These are phyloP conservation scores for Fusarium sp. DNA, from an alignment of 2,329 filamentous ascomycete genomes.

Conservation along the genomic window DNA sequence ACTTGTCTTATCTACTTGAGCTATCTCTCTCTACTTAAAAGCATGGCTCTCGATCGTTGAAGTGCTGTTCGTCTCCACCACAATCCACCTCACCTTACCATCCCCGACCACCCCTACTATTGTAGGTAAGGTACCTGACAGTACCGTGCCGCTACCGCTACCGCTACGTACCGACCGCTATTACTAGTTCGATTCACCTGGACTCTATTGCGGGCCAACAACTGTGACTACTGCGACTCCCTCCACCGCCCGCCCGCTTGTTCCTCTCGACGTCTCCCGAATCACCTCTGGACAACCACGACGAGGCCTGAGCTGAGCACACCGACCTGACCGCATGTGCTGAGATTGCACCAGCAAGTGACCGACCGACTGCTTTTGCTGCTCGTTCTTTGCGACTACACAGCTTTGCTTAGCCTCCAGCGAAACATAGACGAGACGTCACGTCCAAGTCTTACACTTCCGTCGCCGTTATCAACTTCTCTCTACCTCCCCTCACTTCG, in stretches of 20 bases:
- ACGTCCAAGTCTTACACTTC: conserved; percentile 27
- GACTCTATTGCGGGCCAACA: conserved; percentile 35
- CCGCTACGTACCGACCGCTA: conserved; percentile 36
- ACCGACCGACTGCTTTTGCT: conserved; percentile 37
- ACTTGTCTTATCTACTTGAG: background rate
- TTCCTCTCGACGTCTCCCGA: conserved; percentile 45
- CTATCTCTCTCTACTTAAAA: conserved; percentile 1
- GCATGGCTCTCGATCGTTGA: conserved; percentile 43
- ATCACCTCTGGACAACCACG: conserved; percentile 39
- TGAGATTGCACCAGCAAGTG: conserved; percentile 30
- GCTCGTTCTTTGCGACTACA: conserved; percentile 20
- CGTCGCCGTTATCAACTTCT: conserved; percentile 28
- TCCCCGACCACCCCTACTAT: conserved; percentile 23
- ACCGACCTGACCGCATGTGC: conserved; percentile 36
- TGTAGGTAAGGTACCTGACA: conserved; percentile 29
- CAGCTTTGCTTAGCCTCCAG: conserved; percentile 21
- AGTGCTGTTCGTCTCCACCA: conserved; percentile 38
- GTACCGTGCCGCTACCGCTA: conserved; percentile 33
- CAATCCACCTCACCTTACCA: conserved; percentile 31
- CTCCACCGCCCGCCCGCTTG: conserved; percentile 46
- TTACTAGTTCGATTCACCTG: conserved; percentile 35
- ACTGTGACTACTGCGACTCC: conserved; percentile 31
- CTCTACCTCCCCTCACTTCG: conserved; percentile 37
- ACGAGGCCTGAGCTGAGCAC: conserved; percentile 35
- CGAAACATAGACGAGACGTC: conserved; percentile 24